These are phyloP conservation scores for Zangia roseola DNA, from an alignment of 768 basidiomycete genomes.

Conservation along the genomic window DNA sequence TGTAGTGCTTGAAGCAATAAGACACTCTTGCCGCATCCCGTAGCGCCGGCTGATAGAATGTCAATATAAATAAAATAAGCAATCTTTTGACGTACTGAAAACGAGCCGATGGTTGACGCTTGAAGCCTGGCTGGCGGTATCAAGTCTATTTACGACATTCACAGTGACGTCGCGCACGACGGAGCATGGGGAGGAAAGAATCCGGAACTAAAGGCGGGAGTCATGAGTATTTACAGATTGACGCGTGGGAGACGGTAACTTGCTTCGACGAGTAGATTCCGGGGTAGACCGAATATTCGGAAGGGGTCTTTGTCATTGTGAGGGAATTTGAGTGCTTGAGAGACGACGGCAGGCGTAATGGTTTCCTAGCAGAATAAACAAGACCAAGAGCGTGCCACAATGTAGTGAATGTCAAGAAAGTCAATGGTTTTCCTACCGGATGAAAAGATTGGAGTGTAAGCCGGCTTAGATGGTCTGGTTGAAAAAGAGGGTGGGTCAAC, in stretches of 20 bases:
- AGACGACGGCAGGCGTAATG: constrained; percentile 35
- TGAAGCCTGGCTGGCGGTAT: constrained; percentile 44
- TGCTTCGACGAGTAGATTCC: constrained; percentile 70
- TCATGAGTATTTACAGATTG: not conserved
- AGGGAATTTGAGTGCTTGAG: constrained; percentile 46
- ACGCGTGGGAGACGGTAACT: constrained; percentile 16
- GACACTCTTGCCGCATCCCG: constrained; percentile 82
- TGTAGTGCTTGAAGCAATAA: constrained; percentile 75
- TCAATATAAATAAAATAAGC: not conserved
- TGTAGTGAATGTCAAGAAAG: not conserved
- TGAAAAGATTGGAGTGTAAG: constrained; percentile 43
- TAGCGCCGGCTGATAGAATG: constrained; percentile 54
- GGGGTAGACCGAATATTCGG: constrained; percentile 71
- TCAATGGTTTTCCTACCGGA: constrained; percentile 35
- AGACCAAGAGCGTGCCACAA: not conserved
- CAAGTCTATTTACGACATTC: constrained; percentile 50
- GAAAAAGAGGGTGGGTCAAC: constrained; percentile 42
- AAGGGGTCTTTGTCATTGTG: constrained; percentile 48
- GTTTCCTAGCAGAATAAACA: constrained; percentile 28
- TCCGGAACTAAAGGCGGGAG: constrained; percentile 48
- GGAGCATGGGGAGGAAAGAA: constrained; percentile 69
- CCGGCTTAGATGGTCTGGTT: constrained; percentile 34
- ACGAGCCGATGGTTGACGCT: constrained; percentile 58
- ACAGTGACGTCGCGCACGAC: constrained; percentile 71
- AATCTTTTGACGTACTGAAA: constrained; percentile 50